Conservation (phyloP, 805 yeast species). For the Kodamaea leandrae region DNA sequence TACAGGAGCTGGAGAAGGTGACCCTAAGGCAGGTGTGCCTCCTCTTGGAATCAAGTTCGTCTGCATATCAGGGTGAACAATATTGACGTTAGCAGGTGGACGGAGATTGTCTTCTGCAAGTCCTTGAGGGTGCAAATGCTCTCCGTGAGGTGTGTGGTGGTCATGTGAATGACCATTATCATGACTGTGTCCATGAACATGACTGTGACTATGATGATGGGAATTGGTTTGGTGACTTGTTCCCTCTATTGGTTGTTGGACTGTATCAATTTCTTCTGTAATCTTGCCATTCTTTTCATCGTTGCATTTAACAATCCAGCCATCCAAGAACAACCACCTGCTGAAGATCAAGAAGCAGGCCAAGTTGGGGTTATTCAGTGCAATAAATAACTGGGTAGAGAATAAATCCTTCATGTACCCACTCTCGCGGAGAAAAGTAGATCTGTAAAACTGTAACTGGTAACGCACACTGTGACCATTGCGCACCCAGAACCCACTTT, state of each 20-base stretch:
- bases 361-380: conserved; percentile 49
- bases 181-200: not conserved
- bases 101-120: too few species aligned
- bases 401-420: conserved; percentile 80
- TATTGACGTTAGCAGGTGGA: not conserved
- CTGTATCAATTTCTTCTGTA: not conserved
- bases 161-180: too few species aligned
- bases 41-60: not conserved
- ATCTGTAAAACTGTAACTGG: conserved; percentile 77
- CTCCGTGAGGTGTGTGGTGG: too few species aligned
- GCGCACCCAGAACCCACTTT: conserved; percentile 90
- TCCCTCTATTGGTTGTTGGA: not conserved
- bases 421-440: conserved; percentile 74
- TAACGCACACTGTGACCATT: conserved; percentile 81
- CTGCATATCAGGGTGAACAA: not conserved
- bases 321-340: conserved; percentile 62
- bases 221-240: not conserved
- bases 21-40: not conserved
- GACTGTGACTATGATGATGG: not conserved
- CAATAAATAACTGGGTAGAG: conserved; percentile 62
- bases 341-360: conserved; percentile 57
- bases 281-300: not conserved
- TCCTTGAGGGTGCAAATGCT: too few species aligned
- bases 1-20: too few species aligned
- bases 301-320: conserved; percentile 20